Percentiles rank a stretch among this genome's conserved stretches.
phyloP scores from a whole-genome alignment of 495 filamentous ascomycete genomes.

The Halenospora varia region DNA sequence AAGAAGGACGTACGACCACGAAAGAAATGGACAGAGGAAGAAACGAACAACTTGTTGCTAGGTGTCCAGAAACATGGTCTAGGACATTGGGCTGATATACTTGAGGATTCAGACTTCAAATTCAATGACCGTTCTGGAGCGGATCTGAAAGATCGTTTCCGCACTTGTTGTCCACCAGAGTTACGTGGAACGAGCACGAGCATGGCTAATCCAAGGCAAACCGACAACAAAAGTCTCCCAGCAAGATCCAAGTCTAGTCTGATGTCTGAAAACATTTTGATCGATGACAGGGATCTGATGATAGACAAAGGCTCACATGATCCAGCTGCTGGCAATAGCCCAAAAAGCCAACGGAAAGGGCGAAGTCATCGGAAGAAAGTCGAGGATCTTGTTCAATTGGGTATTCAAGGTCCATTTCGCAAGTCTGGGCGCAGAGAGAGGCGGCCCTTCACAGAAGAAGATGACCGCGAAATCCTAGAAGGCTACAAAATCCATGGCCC shows the following conservation, averaged over 20 bases:
- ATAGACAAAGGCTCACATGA: not conserved
- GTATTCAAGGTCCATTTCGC: slow-evolving; percentile 50
- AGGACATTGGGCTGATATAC: slow-evolving; percentile 82
- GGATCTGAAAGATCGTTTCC: slow-evolving; percentile 83
- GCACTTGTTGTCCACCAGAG: slow-evolving; percentile 68
- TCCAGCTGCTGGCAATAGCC: slow-evolving; percentile 9
- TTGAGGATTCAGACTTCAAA: slow-evolving; percentile 66
- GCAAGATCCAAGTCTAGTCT: slow-evolving; percentile 29
- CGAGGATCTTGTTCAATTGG: slow-evolving; percentile 52
- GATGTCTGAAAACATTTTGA: slow-evolving; percentile 44
- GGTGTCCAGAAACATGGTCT: slow-evolving; percentile 80
- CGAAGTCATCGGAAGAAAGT: slow-evolving; percentile 50
- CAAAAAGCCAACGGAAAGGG: slow-evolving; percentile 34
- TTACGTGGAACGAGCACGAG: slow-evolving; percentile 35
- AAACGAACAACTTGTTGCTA: slow-evolving; percentile 70
- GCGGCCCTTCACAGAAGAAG: slow-evolving; percentile 65
- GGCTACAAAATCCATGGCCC: slow-evolving; percentile 74
- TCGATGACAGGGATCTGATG: slow-evolving; percentile 31
- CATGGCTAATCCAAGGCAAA: slow-evolving; percentile 17
- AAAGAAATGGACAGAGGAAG: slow-evolving; percentile 77
- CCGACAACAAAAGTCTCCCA: slow-evolving; percentile 16
- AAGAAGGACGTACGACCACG: slow-evolving; percentile 20
- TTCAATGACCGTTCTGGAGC: slow-evolving; percentile 75
- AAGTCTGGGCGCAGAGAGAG: slow-evolving; percentile 50
- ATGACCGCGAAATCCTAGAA: slow-evolving; percentile 72